phyloP scores from a whole-genome alignment of 2,329 filamentous ascomycete genomes.

The Triangularia verruculosa region DNA sequence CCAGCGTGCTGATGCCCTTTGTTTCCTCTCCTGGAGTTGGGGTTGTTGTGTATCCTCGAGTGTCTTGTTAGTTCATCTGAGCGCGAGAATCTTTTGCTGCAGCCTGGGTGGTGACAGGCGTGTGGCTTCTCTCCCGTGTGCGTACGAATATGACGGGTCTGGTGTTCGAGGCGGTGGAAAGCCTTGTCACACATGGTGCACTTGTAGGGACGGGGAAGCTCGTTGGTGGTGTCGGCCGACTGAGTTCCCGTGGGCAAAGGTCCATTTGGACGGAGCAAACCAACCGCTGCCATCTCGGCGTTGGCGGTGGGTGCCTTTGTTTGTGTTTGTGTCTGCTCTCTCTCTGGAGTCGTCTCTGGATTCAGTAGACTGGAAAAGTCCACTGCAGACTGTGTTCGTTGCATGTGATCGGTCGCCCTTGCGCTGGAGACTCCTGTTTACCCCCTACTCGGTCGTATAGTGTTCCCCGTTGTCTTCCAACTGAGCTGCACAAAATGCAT shows the following conservation, averaged over 20 bases:
- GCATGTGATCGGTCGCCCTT: conserved; percentile 60
- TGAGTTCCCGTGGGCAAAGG: conserved; percentile 58
- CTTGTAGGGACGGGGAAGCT: conserved; percentile 95
- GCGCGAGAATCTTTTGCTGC: conserved; percentile 94
- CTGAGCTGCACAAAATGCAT: conserved; percentile 24
- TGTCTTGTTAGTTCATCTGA: conserved; percentile 96
- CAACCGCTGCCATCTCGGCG: conserved; percentile 43
- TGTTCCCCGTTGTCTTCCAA: conserved; percentile 15
- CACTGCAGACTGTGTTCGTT: conserved; percentile 69
- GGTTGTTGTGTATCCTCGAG: conserved; percentile 98
- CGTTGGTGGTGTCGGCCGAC: conserved; percentile 55
- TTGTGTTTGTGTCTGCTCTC: conserved; percentile 29
- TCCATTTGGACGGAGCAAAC: conserved; percentile 60
- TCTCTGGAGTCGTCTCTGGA: conserved; percentile 39
- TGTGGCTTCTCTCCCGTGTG: conserved; percentile 99
- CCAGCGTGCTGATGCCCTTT: conserved; percentile 59
- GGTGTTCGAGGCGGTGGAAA: conserved; percentile 96
- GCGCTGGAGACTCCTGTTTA: conserved; percentile 10
- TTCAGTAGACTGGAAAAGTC: conserved; percentile 76
- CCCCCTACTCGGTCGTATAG: conserved; percentile 11
- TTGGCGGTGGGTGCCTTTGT: conserved; percentile 31
- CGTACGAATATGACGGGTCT: conserved; percentile 86
- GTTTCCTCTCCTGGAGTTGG: conserved; percentile 90
- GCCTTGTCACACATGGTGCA: conserved; percentile 97
- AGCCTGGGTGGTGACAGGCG: conserved; percentile 90